These are phyloP conservation scores for Zea mays DNA, from an alignment of 176 grass and related monocot genomes.

Conservation along the genomic window Zm-B73-REFERENCE-NAM-5.0 NC_050103.1:39873001-39873500, in stretches of 20 bases:
- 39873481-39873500: background rate
- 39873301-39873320: conserved; percentile 93
- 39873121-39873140: background rate
- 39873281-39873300: conserved; percentile 89
- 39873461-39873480: background rate
- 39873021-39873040: conserved; percentile 97
- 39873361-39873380: conserved; percentile 77
- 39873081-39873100: conserved; percentile 93
- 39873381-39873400: conserved; percentile 91
- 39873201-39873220: background rate
- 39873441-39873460: background rate
- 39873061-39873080: conserved; percentile 92
- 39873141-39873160: background rate
- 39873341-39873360: conserved; percentile 77
- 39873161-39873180: background rate
- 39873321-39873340: conserved; percentile 90
- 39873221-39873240: conserved; percentile 9
- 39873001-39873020: conserved; percentile 70
- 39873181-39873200: background rate
- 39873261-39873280: conserved; percentile 24
- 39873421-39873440: background rate
- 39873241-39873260: conserved; percentile 12
- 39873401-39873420: conserved; percentile 40
- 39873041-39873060: conserved; percentile 62
- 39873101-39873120: background rate